Base-by-base conservation (phyloP, 176 grass and related monocot genomes). In the Carex cristatella region DNA sequence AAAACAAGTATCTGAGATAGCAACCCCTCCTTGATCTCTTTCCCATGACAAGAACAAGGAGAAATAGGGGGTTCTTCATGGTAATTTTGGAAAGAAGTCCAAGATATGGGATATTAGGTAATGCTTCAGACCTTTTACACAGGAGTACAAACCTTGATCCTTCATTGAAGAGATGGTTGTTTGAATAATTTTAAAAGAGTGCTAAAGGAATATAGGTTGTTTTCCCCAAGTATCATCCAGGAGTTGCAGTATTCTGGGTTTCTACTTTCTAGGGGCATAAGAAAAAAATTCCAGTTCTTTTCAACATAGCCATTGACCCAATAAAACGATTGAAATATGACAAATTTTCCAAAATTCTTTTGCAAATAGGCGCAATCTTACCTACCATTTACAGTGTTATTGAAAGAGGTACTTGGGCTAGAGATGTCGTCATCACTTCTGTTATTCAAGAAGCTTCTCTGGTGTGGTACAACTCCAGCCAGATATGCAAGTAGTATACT, bases 401-500 rank as follows among this genome's bases (percentile, higher is more conserved):
- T 53, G 35, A 1, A 58, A 46, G 86, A 63, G 49, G 82, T 78
- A 40, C 85, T 44, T 15, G 79, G 58, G 10, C 67, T 48, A 88
- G 88, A 84, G 14, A 55, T 51, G 62, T 10, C 28, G 37, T 53
- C 23, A 3, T 48, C 46, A 32, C 61, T 83, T 38, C 44, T 81
- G 4, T 48, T 79, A 61, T 57, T 78, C 51, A 78, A 78, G 32
- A 78, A 78, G 74, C 53, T 78, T 33, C 53, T 78, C 74, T 78
- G 11, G 2, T 62, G 30, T 48, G 96, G 96, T 87, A 89, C 63
- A 64, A 91, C 89, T 83, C 93, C 96, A 23, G 96, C 96, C 69
- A 98, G 69, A 79, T 95, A 95, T 7, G 96, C 79, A 69, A 98
- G 89, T 32, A 95, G 62, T 81, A 98, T 89, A 83, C 91, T 95